Evolutionary conservation across 2,329 filamentous ascomycete species (phyloP).

Genomic region (Rhinocladiella similis): DNA sequence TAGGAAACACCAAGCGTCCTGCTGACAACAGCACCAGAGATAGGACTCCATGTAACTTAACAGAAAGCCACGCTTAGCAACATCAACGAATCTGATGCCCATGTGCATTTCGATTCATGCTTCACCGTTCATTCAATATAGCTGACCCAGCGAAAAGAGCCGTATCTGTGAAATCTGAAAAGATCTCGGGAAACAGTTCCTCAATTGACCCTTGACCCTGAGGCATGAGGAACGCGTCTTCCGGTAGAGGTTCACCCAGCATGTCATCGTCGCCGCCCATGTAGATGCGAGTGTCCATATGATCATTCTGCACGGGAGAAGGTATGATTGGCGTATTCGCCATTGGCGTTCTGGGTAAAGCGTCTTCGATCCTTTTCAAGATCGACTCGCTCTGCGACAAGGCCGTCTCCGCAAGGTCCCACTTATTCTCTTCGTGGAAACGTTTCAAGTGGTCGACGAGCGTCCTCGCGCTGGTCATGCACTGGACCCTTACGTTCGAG

Average conservation of each 20-base stretch:
- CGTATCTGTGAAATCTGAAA: conserved; percentile 25
- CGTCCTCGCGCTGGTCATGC: conserved; percentile 49
- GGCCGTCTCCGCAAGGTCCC: conserved; percentile 58
- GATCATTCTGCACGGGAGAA: conserved; percentile 6
- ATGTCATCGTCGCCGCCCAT: conserved; percentile 7
- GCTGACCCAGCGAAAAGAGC: conserved; percentile 18
- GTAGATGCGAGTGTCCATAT: conserved; percentile 9
- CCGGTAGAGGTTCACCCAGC: conserved; percentile 13
- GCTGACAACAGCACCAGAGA: too few species aligned
- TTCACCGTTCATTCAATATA: conserved; percentile 7
- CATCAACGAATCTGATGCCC: too few species aligned
- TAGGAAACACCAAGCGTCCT: too few species aligned
- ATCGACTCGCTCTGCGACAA: conserved; percentile 51
- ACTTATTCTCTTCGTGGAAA: conserved; percentile 52
- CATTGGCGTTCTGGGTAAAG: conserved; percentile 19
- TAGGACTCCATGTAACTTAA: too few species aligned
- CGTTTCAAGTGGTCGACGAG: conserved; percentile 50
- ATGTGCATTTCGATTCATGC: too few species aligned
- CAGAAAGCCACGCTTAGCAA: too few species aligned
- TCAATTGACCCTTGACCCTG: conserved; percentile 22
- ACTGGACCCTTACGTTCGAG: conserved; percentile 45
- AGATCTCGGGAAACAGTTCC: conserved; percentile 27
- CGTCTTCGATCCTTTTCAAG: conserved; percentile 33
- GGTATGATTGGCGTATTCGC: conserved; percentile 9
- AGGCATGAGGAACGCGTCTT: conserved; percentile 15